phyloP scores from a whole-genome alignment of 306 rosid genomes.

The Vigna radiata region DNA sequence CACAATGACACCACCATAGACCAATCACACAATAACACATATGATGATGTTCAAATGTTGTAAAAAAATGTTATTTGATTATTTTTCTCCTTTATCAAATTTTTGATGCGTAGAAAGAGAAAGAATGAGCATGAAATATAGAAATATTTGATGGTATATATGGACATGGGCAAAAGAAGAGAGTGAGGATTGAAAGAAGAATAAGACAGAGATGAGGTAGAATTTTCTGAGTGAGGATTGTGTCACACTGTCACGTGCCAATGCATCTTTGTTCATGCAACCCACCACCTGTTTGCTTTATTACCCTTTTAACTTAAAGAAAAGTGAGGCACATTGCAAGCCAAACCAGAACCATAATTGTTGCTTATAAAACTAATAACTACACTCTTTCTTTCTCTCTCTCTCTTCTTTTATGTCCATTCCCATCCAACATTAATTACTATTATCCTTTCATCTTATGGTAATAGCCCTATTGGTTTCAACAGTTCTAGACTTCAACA shows the following conservation, averaged over 20 bases:
- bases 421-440: background rate
- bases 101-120: no score
- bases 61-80: no score
- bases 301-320: conserved; percentile 49
- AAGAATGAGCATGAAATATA: no score
- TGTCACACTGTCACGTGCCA: conserved; percentile 56
- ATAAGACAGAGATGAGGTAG: conserved; percentile 39
- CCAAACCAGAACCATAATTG: conserved; percentile 25
- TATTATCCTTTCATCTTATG: background rate
- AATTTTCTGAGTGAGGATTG: conserved; percentile 45
- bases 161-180: background rate
- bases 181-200: conserved; percentile 11
- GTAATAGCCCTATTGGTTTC: background rate
- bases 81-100: no score
- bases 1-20: no score
- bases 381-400: background rate
- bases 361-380: background rate
- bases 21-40: no score
- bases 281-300: conserved; percentile 43
- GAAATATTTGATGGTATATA: background rate
- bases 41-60: no score
- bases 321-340: conserved; percentile 49
- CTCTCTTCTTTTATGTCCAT: background rate
- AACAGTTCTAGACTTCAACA: background rate
- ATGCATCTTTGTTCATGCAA: conserved; percentile 62